Percentiles rank a stretch among this genome's conserved stretches.
Conservation (phyloP, 1,284 basidiomycete genomes). For the Leccinum pallidistipes region DNA sequence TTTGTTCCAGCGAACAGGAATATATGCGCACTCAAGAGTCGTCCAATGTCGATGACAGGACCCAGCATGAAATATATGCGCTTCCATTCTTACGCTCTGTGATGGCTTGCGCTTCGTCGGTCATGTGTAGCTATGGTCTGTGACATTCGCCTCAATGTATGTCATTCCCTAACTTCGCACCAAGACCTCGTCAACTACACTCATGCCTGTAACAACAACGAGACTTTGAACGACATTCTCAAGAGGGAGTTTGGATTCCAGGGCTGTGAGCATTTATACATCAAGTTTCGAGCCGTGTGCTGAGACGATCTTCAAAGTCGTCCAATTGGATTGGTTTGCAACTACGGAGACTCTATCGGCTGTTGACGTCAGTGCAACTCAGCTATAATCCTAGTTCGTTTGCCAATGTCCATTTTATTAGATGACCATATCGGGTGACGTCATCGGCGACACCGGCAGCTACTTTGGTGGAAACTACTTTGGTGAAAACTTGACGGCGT, state of each 20-base stretch:
- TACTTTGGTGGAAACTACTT: constrained; percentile 38
- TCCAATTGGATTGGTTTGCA: constrained; percentile 46
- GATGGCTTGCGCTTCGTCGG: constrained; percentile 59
- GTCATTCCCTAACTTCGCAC: constrained; percentile 6
- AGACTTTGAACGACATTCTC: constrained; percentile 53
- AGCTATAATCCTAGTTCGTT: constrained; percentile 11
- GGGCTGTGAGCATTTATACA: constrained; percentile 40
- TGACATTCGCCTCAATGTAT: constrained; percentile 10
- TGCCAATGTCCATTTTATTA: constrained; percentile 11
- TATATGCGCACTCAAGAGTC: constrained; percentile 38
- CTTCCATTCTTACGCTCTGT: constrained; percentile 50
- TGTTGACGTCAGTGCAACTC: constrained; percentile 41
- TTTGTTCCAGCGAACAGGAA: constrained; percentile 45
- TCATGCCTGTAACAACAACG: constrained; percentile 55
- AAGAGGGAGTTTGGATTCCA: constrained; percentile 61
- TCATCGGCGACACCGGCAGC: constrained; percentile 28
- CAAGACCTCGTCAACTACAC: constrained; percentile 46
- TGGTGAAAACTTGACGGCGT: constrained; percentile 47
- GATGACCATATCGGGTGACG: constrained; percentile 45
- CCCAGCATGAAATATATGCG: constrained; percentile 60
- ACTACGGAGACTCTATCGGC: constrained; percentile 38
- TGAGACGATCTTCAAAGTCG: constrained; percentile 15
- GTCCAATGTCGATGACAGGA: constrained; percentile 65
- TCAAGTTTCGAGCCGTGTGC: background rate
- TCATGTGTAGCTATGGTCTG: constrained; percentile 76